These are phyloP conservation scores for Sarocladiaceae sp. DNA, from an alignment of 2,329 filamentous ascomycete species.

Conservation along the genomic window DNA sequence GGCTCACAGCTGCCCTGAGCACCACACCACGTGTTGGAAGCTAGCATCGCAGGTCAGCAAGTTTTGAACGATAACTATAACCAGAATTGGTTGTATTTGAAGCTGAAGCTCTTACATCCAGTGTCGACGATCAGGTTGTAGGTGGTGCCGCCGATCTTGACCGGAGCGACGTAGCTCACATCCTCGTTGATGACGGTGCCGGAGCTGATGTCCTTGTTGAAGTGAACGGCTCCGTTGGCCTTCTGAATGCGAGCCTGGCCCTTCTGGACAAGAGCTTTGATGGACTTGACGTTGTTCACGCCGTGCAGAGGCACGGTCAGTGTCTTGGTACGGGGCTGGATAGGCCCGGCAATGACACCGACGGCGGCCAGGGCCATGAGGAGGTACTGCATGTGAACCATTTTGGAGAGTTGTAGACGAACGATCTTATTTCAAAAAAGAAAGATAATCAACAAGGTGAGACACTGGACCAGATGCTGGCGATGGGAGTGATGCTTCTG, in stretches of 20 bases:
- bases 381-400: slow-evolving; percentile 1
- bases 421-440: background rate
- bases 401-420: background rate
- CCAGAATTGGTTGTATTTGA: background rate
- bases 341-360: slow-evolving; percentile 18
- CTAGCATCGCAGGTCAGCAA: slow-evolving; percentile 10
- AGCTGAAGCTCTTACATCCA: slow-evolving; percentile 16
- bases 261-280: slow-evolving; percentile 18
- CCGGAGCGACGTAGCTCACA: slow-evolving; percentile 19
- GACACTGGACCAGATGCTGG: background rate
- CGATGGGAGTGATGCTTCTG: slow-evolving; percentile 1
- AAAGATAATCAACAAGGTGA: background rate
- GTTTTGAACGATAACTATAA: background rate
- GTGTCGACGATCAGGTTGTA: slow-evolving; percentile 23
- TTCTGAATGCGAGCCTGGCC: slow-evolving; percentile 18
- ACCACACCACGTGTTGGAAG: slow-evolving; percentile 16
- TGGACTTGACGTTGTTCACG: slow-evolving; percentile 17
- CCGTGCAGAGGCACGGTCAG: slow-evolving; percentile 17
- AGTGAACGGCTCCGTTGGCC: slow-evolving; percentile 16
- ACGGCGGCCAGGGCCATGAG: slow-evolving; percentile 13
- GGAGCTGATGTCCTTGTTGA: slow-evolving; percentile 13
- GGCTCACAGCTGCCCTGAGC: slow-evolving; percentile 19
- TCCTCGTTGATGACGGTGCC: slow-evolving; percentile 21
- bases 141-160: slow-evolving; percentile 18
- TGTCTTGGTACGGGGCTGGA: slow-evolving; percentile 16